Base-by-base conservation (phyloP, 495 filamentous ascomycete genomes). In the Tricharina praecox region DNA sequence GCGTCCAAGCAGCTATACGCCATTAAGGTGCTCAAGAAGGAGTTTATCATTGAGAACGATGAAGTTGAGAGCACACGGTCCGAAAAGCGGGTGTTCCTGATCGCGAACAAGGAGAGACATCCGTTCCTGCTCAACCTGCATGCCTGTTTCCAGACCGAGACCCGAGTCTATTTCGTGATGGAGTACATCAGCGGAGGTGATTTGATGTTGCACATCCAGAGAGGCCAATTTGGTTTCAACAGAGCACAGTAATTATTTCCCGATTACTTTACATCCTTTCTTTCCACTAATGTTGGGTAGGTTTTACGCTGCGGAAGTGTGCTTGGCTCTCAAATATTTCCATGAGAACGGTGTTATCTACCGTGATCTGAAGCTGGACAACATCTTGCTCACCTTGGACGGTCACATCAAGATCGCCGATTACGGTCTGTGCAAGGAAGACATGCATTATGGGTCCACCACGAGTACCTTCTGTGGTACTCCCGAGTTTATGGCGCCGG, bases 271-370 rank as follows among this genome's bases (percentile, higher is more conserved):
- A 5, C 4, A 4, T 18, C 34, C 7, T 18, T 43, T 24, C 24
- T 25, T 21, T 25, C 7, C 39, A 43, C 39, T 46, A 3, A 46
- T 18, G 35, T 26, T 15, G 21, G 16, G 13, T 61, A 92, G 82
- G 56, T 99, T 99, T 64, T 99, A 99, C 62, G 92, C 90, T 35
- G 85, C 90, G 7, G 90, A 99, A 62, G 90, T 99, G 30, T 93
- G 90, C 67, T 67, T 99, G 55, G 90, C 90, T 37, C 71, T 99
- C 54, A 99, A 99, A 60, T 99, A 96, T 65, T 96, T 99, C 71
- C 90, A 99, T 56, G 92, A 96, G 64, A 94, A 99, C 58, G 92
- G 92, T 33, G 90, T 99, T 58, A 96, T 99, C 50, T 99, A 99
- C 63, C 88, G 90, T 68, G 90, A 99, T 73, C 68, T 99, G 56